phyloP scores from a whole-genome alignment of 2,329 filamentous ascomycete species.

The Verticillium zaregamsianum region DNA sequence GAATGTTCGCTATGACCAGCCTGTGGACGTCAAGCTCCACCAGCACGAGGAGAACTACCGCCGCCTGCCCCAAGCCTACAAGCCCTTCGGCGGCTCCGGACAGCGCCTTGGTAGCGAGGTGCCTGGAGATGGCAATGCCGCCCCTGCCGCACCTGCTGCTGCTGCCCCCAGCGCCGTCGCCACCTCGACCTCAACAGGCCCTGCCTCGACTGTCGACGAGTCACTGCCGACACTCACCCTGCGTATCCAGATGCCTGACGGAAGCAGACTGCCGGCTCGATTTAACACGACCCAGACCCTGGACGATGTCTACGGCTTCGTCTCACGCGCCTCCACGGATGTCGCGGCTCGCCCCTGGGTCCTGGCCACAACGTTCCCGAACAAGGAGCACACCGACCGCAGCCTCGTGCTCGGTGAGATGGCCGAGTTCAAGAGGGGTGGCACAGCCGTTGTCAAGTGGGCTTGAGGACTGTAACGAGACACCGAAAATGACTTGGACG shows the following conservation, averaged over 20 bases:
- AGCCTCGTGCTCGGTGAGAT: constrained; percentile 53
- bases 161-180: constrained; percentile 16
- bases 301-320: constrained; percentile 72
- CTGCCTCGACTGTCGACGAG: constrained; percentile 44
- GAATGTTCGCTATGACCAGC: constrained; percentile 70
- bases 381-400: constrained; percentile 73
- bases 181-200: constrained; percentile 26
- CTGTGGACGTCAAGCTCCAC: constrained; percentile 74
- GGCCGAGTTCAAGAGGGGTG: constrained; percentile 62
- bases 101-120: constrained; percentile 74
- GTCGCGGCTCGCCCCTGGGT: constrained; percentile 61
- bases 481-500: not conserved
- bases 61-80: constrained; percentile 69
- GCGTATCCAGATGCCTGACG: constrained; percentile 75
- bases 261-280: constrained; percentile 69
- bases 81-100: constrained; percentile 68
- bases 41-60: constrained; percentile 73
- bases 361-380: constrained; percentile 78
- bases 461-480: constrained; percentile 8
- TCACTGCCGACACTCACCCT: constrained; percentile 66
- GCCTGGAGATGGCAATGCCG: constrained; percentile 46
- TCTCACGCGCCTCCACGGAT: constrained; percentile 58
- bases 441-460: constrained; percentile 62
- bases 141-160: constrained; percentile 16
- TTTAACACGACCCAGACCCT: constrained; percentile 80